These are phyloP conservation scores for Cinnamomum chago DNA, from an alignment of 164 flowering plant genomes.

Conservation along the genomic window DNA sequence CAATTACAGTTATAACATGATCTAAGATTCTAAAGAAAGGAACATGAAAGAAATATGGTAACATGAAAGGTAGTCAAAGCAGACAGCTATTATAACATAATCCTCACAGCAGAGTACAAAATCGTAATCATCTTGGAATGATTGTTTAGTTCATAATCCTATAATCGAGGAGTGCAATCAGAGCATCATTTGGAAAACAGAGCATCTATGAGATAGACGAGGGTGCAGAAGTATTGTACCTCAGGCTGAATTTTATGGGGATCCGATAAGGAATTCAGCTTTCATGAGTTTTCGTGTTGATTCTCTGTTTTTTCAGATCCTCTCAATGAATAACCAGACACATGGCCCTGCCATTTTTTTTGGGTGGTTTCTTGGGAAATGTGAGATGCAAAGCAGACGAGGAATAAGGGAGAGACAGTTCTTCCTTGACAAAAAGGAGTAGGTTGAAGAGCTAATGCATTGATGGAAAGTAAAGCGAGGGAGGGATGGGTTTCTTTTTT, in stretches of 20 bases:
- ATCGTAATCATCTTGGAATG: background rate
- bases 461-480: slow-evolving; percentile 38
- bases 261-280: background rate
- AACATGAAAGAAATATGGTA: background rate
- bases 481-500: slow-evolving; percentile 14
- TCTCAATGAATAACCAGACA: background rate
- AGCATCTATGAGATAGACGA: background rate
- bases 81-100: background rate
- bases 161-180: too few species aligned
- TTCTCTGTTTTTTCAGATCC: slow-evolving; percentile 1
- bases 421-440: slow-evolving; percentile 2
- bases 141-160: background rate
- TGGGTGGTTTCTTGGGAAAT: background rate
- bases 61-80: background rate
- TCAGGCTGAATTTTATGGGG: slow-evolving; percentile 2
- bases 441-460: slow-evolving; percentile 21
- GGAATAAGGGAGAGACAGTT: background rate
- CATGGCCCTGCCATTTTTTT: background rate
- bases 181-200: background rate
- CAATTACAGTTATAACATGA: background rate
- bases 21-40: background rate
- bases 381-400: background rate
- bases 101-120: background rate
- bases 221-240: slow-evolving; percentile 9
- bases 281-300: slow-evolving; percentile 6